Percentiles rank a stretch among this genome's conserved stretches.
Conservation (phyloP, 495 filamentous ascomycete species). For the Aspergillus sclerotiicarbonarius region DNA sequence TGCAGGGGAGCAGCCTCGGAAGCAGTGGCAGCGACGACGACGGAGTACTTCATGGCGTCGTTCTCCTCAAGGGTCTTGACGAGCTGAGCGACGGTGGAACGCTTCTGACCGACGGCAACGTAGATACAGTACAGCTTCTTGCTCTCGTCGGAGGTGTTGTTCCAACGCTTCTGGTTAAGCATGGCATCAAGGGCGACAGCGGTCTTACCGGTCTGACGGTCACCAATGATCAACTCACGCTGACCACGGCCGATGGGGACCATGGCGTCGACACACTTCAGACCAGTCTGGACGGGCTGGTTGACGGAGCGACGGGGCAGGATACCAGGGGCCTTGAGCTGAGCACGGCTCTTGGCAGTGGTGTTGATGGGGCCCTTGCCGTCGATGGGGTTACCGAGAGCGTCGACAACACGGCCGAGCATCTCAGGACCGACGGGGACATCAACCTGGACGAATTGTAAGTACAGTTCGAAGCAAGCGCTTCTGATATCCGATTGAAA, state of each 20-base stretch:
- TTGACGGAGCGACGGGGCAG: conserved; percentile 94
- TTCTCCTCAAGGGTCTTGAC: conserved; percentile 99
- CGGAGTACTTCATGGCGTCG: conserved; percentile 98
- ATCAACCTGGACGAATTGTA: conserved; percentile 68
- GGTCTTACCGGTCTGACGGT: conserved; percentile 99
- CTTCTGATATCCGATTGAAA: conserved; percentile 5
- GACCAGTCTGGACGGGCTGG: conserved; percentile 97
- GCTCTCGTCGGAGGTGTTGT: conserved; percentile 77
- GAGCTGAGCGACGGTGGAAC: conserved; percentile 97
- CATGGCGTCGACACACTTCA: conserved; percentile 99
- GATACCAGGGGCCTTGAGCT: conserved; percentile 98
- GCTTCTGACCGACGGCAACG: conserved; percentile 98
- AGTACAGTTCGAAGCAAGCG: conserved; percentile 10
- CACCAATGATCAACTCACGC: conserved; percentile 99
- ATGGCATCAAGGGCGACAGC: conserved; percentile 98
- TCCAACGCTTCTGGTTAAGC: conserved; percentile 99
- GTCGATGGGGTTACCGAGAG: conserved; percentile 97
- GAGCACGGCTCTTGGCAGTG: conserved; percentile 89
- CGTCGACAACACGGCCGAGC: conserved; percentile 97
- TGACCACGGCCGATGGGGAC: conserved; percentile 99
- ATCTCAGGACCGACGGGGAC: conserved; percentile 91
- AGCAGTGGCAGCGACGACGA: conserved; percentile 93
- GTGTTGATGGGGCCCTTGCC: conserved; percentile 96
- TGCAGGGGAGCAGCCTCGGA: conserved; percentile 94
- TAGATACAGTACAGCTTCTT: conserved; percentile 99